phyloP scores from a whole-genome alignment of 2,329 filamentous ascomycete species.

The Ambrosiella cleistominuta region DNA sequence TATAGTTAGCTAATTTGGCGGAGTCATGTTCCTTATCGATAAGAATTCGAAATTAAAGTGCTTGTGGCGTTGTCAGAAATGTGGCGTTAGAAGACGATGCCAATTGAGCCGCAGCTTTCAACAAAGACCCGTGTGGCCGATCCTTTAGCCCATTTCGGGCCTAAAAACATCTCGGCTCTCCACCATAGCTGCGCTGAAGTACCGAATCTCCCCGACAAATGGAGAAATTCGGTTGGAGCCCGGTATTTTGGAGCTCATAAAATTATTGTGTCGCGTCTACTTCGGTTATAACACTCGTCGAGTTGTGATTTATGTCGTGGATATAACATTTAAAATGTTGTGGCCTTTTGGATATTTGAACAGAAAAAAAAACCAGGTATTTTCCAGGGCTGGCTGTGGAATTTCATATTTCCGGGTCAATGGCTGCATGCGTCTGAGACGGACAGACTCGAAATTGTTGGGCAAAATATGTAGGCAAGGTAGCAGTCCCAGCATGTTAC shows the following conservation, averaged over 20 bases:
- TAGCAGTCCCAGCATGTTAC: neutral
- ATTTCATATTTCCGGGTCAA: neutral
- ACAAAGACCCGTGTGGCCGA: slow-evolving; percentile 8
- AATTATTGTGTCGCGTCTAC: too few relatives aligned
- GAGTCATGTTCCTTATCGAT: too few relatives aligned
- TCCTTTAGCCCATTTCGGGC: slow-evolving; percentile 10
- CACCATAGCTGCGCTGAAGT: neutral
- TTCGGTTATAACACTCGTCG: too few relatives aligned
- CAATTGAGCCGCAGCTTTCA: slow-evolving; percentile 1
- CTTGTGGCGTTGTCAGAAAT: neutral
- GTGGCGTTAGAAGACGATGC: neutral
- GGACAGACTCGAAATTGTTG: neutral
- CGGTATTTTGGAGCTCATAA: too few relatives aligned
- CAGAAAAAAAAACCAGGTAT: too few relatives aligned
- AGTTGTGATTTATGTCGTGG: too few relatives aligned
- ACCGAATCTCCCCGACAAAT: neutral
- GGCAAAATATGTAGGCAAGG: neutral
- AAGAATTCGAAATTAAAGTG: neutral
- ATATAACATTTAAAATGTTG: too few relatives aligned
- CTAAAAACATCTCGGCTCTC: neutral
- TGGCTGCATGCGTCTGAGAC: neutral
- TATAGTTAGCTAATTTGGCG: too few relatives aligned
- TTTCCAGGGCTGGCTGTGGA: too few relatives aligned
- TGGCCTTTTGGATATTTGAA: too few relatives aligned
- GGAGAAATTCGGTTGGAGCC: slow-evolving; percentile 1